These are phyloP conservation scores for Tinospora cordifolia DNA, from an alignment of 164 flowering plant genomes.

Conservation along the genomic window DNA sequence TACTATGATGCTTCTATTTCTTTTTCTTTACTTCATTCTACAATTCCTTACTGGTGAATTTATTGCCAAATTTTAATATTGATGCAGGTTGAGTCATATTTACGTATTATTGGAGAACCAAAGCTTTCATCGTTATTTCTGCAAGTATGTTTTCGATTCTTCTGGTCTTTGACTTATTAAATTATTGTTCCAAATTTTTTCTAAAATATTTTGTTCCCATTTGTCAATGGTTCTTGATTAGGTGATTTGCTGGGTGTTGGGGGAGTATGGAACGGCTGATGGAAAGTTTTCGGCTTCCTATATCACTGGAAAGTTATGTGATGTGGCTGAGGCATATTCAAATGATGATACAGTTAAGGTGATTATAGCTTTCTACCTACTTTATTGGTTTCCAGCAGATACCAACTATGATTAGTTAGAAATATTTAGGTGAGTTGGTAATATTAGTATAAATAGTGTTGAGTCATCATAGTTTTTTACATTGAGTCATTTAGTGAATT, in stretches of 20 bases:
- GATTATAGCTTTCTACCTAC: conserved; percentile 5
- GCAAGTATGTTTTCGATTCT: conserved; percentile 43
- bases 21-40: background rate
- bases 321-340: conserved; percentile 93
- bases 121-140: conserved; percentile 92
- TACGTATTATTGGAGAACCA: conserved; percentile 82
- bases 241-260: conserved; percentile 99
- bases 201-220: background rate
- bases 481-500: too few relatives aligned
- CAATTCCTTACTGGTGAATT: background rate
- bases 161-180: conserved; percentile 9
- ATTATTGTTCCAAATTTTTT: conserved; percentile 2
- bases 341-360: conserved; percentile 92
- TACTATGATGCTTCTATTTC: background rate
- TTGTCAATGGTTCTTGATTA: conserved; percentile 18
- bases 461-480: too few relatives aligned
- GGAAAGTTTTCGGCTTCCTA: conserved; percentile 88
- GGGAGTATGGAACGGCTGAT: conserved; percentile 96
- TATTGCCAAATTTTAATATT: background rate
- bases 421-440: too few relatives aligned
- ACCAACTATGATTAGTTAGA: too few relatives aligned
- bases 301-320: conserved; percentile 85
- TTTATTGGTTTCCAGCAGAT: too few relatives aligned
- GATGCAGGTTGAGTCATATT: conserved; percentile 89
- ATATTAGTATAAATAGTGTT: too few relatives aligned